These are phyloP conservation scores for Jaapia argillacea DNA, from an alignment of 768 basidiomycete genomes.

Conservation along the genomic window DNA sequence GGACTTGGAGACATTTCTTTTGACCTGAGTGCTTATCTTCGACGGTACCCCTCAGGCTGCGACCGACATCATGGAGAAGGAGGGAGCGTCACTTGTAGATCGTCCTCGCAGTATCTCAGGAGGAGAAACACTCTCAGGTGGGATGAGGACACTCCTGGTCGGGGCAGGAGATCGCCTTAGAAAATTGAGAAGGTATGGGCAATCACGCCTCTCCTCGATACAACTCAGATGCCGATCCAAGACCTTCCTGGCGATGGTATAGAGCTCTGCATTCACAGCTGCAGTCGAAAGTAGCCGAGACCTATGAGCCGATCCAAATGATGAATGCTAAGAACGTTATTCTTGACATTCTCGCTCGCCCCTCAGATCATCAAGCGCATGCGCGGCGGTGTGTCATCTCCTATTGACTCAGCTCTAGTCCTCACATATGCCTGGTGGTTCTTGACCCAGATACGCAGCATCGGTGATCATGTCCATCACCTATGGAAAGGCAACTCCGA, in stretches of 20 bases:
- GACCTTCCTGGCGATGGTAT: background rate
- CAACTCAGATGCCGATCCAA: background rate
- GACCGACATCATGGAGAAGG: conserved; percentile 29
- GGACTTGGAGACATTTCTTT: background rate
- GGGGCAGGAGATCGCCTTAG: conserved; percentile 20
- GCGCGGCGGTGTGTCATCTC: conserved; percentile 16
- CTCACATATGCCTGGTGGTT: background rate
- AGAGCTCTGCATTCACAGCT: conserved; percentile 25
- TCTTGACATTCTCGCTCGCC: conserved; percentile 24
- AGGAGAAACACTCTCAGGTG: conserved; percentile 22
- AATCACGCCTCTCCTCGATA: too few relatives aligned
- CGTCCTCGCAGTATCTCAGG: conserved; percentile 25
- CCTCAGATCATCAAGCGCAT: conserved; percentile 23
- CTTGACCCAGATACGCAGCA: conserved; percentile 24
- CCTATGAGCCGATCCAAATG: conserved; percentile 24
- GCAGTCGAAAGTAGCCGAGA: conserved; percentile 20
- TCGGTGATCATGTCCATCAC: conserved; percentile 27
- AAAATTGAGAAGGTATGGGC: conserved; percentile 16
- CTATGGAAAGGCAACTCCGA: conserved; percentile 29
- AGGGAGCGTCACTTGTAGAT: conserved; percentile 23
- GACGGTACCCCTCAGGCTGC: conserved; percentile 17
- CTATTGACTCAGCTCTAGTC: background rate
- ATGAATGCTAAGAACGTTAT: conserved; percentile 22
- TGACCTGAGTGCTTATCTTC: too few relatives aligned
- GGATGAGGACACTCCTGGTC: conserved; percentile 20